Percentiles rank a stretch among this genome's conserved stretches.
Conservation (phyloP, 2,329 filamentous ascomycete species). For the Rhinocladiella similis region DNA sequence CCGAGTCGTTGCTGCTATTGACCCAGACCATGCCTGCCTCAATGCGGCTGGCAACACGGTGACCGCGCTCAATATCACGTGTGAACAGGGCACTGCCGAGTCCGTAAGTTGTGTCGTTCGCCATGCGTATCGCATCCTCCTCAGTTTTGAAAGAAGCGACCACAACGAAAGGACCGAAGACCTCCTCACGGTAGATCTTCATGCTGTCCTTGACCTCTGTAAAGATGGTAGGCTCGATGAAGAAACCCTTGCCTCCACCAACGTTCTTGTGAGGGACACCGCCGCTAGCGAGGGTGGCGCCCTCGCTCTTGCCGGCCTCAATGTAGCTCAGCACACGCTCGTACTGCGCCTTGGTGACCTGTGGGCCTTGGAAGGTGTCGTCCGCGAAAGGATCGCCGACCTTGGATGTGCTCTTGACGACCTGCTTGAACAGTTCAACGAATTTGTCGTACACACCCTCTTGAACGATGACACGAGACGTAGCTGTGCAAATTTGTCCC, state of each 20-base stretch:
- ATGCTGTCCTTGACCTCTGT: conserved; percentile 37
- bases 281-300: conserved; percentile 40
- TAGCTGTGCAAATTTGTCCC: conserved; percentile 62
- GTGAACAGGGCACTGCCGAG: conserved; percentile 47
- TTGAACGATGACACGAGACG: conserved; percentile 58
- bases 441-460: conserved; percentile 51
- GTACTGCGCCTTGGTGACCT: conserved; percentile 47
- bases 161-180: conserved; percentile 47
- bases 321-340: conserved; percentile 46
- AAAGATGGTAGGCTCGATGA: conserved; percentile 42
- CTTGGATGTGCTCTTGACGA: conserved; percentile 37
- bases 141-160: conserved; percentile 42
- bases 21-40: conserved; percentile 50
- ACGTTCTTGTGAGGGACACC: conserved; percentile 36
- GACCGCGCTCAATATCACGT: conserved; percentile 41
- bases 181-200: conserved; percentile 43
- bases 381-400: conserved; percentile 45
- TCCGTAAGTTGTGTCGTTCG: conserved; percentile 45
- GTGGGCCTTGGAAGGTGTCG: conserved; percentile 46
- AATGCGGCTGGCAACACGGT: conserved; percentile 44
- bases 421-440: conserved; percentile 37
- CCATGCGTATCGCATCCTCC: conserved; percentile 39
- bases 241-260: conserved; percentile 40
- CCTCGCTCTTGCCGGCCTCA: conserved; percentile 42
- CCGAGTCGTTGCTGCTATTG: conserved; percentile 45